Evolutionary conservation across 1,284 basidiomycete species (phyloP).

Genomic region (Mycosarcoma mackinlayi): DNA sequence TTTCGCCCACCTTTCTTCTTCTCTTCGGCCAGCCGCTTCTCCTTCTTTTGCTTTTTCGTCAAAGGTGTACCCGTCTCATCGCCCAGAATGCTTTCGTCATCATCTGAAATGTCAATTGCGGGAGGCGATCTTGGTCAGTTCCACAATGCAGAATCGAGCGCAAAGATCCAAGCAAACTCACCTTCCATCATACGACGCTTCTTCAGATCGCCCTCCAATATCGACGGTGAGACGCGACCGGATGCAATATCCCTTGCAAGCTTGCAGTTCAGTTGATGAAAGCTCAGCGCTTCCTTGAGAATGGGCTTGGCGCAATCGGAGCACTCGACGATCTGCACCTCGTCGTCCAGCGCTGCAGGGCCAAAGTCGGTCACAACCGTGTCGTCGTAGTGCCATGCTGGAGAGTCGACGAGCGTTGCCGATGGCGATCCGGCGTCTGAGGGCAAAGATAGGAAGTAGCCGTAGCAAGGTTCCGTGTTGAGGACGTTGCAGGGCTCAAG

Average conservation of each 20-base stretch:
- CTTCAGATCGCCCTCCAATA: slow-evolving; percentile 48
- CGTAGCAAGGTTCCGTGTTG: background rate
- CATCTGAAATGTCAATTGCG: slow-evolving; percentile 19
- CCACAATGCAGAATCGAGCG: too few relatives aligned
- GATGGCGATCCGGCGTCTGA: slow-evolving; percentile 36
- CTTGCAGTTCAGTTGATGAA: slow-evolving; percentile 59
- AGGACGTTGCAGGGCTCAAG: background rate
- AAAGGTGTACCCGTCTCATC: slow-evolving; percentile 20
- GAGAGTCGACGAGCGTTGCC: slow-evolving; percentile 23
- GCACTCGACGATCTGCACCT: slow-evolving; percentile 60
- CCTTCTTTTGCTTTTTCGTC: slow-evolving; percentile 46
- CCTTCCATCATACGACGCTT: slow-evolving; percentile 50
- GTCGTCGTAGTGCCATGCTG: slow-evolving; percentile 61
- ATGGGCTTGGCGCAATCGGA: slow-evolving; percentile 55
- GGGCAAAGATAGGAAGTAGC: background rate
- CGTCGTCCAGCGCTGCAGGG: slow-evolving; percentile 57
- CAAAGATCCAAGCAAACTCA: slow-evolving; percentile 15
- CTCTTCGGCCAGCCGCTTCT: slow-evolving; percentile 32
- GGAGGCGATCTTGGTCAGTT: too few relatives aligned
- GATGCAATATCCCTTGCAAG: slow-evolving; percentile 54
- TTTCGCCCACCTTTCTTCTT: slow-evolving; percentile 53
- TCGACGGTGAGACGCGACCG: slow-evolving; percentile 53
- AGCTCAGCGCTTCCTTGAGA: slow-evolving; percentile 52
- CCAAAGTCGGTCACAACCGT: slow-evolving; percentile 65
- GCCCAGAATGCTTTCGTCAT: slow-evolving; percentile 37